A percentile compares a stretch with the other conserved stretches of the same genome.
These are phyloP conservation scores for Auriscalpium orientale DNA, from an alignment of 768 basidiomycete genomes.

Conservation along the genomic window DNA sequence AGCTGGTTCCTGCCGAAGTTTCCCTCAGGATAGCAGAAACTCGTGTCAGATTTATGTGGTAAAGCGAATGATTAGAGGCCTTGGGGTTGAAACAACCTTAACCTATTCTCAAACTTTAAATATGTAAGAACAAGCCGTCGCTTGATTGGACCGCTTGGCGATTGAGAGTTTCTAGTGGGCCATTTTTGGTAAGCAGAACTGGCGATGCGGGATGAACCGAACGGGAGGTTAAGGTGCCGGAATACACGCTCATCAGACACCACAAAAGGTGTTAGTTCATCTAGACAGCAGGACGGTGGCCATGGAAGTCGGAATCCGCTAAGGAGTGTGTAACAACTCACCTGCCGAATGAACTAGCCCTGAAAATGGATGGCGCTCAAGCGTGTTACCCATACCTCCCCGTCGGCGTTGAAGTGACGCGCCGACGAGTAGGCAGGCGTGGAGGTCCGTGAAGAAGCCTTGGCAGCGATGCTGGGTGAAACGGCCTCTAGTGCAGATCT, in stretches of 20 bases:
- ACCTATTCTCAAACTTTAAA: conserved; percentile 73
- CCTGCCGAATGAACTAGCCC: conserved; percentile 88
- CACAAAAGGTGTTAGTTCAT: conserved; percentile 81
- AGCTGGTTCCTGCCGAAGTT: conserved; percentile 90
- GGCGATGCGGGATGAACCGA: conserved; percentile 67
- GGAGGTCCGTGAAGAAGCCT: conserved; percentile 75
- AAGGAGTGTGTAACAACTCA: conserved; percentile 87
- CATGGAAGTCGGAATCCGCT: conserved; percentile 82
- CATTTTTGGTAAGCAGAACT: conserved; percentile 71
- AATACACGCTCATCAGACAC: conserved; percentile 80
- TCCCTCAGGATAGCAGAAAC: conserved; percentile 70
- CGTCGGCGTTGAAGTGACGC: conserved; percentile 65
- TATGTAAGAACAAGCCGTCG: conserved; percentile 49
- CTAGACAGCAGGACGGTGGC: conserved; percentile 84
- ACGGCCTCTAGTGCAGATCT: conserved; percentile 81
- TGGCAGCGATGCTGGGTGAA: conserved; percentile 67
- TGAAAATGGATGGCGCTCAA: conserved; percentile 89
- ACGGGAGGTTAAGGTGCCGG: conserved; percentile 73
- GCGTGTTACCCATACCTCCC: conserved; percentile 80
- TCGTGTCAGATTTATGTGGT: conserved; percentile 51
- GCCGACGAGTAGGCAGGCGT: conserved; percentile 72
- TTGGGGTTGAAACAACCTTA: conserved; percentile 80
- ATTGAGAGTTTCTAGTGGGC: conserved; percentile 67
- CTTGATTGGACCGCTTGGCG: conserved; percentile 41
- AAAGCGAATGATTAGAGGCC: conserved; percentile 90